Percentiles rank a stretch among this genome's conserved stretches.
phyloP scores from a whole-genome alignment of 495 filamentous ascomycete genomes.

The Penicillium daleae region DNA sequence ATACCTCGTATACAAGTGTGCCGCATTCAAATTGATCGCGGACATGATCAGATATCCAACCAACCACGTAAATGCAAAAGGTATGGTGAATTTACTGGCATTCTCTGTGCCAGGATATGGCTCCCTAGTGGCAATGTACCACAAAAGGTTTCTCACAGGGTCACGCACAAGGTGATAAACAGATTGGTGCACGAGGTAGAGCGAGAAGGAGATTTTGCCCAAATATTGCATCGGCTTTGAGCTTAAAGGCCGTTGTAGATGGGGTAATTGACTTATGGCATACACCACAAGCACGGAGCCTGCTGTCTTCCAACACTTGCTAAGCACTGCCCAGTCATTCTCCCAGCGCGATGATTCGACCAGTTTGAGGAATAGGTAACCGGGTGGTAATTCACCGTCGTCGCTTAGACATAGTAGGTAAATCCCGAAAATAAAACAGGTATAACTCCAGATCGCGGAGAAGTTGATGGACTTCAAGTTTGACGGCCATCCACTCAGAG shows the following conservation, averaged over 20 bases:
- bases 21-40: slow-evolving; percentile 13
- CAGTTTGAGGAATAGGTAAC: slow-evolving; percentile 14
- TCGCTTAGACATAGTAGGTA: slow-evolving; percentile 19
- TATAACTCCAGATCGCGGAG: not conserved
- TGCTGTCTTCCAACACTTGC: slow-evolving; percentile 20
- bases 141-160: slow-evolving; percentile 19
- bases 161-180: slow-evolving; percentile 26
- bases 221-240: slow-evolving; percentile 29
- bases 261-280: slow-evolving; percentile 26
- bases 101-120: slow-evolving; percentile 8
- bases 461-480: slow-evolving; percentile 4
- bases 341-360: slow-evolving; percentile 19
- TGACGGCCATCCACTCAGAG: not conserved
- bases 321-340: slow-evolving; percentile 10
- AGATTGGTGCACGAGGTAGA: slow-evolving; percentile 29
- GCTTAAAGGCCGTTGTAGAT: slow-evolving; percentile 21
- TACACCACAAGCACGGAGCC: slow-evolving; percentile 17
- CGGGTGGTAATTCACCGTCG: slow-evolving; percentile 13
- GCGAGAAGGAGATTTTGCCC: slow-evolving; percentile 37
- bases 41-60: slow-evolving; percentile 13
- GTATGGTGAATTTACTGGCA: slow-evolving; percentile 8
- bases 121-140: slow-evolving; percentile 20
- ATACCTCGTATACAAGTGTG: slow-evolving; percentile 14
- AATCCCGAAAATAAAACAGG: slow-evolving; percentile 15
- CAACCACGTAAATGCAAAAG: slow-evolving; percentile 23